A percentile compares a stretch with the other conserved stretches of the same genome.
Conservation (phyloP, 371 early-diverging fungal species). For the Mortierella sp. region DNA sequence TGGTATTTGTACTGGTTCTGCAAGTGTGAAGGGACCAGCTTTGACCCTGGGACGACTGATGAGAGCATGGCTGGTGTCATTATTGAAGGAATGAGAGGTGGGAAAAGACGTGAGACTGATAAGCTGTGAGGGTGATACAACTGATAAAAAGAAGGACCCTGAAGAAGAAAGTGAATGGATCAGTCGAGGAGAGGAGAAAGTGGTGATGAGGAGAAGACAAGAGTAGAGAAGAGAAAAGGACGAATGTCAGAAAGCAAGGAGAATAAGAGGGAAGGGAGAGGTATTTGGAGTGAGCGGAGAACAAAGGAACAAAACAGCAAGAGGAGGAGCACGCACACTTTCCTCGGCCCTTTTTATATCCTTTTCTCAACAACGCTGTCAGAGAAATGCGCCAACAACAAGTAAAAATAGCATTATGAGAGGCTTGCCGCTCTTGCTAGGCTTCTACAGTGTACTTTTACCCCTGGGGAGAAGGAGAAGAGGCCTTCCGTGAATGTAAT, state of each 20-base stretch:
- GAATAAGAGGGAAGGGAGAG: background rate
- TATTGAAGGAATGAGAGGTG: background rate
- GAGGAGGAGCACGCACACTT: background rate
- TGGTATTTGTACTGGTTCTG: constrained; percentile 25
- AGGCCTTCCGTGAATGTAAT: too few relatives aligned
- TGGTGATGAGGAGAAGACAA: background rate
- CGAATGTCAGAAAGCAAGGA: background rate
- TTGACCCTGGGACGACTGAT: constrained; percentile 5
- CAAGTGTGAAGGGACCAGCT: constrained; percentile 18
- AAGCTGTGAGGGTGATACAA: background rate
- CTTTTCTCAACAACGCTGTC: too few relatives aligned
- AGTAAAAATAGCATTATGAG: too few relatives aligned
- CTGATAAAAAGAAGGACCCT: background rate
- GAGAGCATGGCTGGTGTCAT: constrained; percentile 4
- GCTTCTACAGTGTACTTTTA: too few relatives aligned
- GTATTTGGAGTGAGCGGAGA: background rate
- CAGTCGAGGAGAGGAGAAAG: background rate
- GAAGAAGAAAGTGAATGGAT: constrained; percentile 1
- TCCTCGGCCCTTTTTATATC: constrained; percentile 2
- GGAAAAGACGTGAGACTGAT: background rate
- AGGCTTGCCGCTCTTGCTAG: too few relatives aligned
- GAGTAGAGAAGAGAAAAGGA: background rate
- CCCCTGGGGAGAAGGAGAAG: too few relatives aligned
- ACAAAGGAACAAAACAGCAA: too few relatives aligned
- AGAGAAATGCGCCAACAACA: too few relatives aligned